Conservation (phyloP, 2,329 filamentous ascomycete species). For the Massarina eburnea region DNA sequence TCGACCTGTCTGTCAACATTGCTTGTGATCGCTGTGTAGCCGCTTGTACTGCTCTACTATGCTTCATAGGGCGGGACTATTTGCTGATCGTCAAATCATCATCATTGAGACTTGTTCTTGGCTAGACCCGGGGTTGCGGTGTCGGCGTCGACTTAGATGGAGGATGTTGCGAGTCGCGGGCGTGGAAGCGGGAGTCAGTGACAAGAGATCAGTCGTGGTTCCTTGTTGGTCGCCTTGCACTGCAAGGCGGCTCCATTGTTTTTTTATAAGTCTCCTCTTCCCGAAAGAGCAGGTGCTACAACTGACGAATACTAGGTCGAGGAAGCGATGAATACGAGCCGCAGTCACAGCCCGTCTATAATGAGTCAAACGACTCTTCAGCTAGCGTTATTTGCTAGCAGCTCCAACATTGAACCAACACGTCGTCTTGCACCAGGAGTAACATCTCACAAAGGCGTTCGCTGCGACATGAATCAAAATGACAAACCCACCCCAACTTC, state of each 20-base stretch:
- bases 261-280: slow-evolving; percentile 47
- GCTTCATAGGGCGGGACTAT: slow-evolving; percentile 6
- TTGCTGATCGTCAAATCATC: slow-evolving; percentile 14
- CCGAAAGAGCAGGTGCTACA: slow-evolving; percentile 20
- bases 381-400: not conserved
- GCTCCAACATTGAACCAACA: not conserved
- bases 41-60: slow-evolving; percentile 9
- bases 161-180: slow-evolving; percentile 8
- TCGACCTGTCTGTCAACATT: slow-evolving; percentile 40
- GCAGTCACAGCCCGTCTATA: not conserved
- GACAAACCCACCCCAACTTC: slow-evolving; percentile 2
- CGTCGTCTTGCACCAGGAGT: not conserved
- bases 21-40: slow-evolving; percentile 15
- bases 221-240: slow-evolving; percentile 18
- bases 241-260: slow-evolving; percentile 24
- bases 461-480: not conserved
- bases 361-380: not conserved
- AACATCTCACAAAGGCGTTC: not conserved
- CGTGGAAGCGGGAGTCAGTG: slow-evolving; percentile 22
- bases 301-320: slow-evolving; percentile 17
- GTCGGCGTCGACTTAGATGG: slow-evolving; percentile 2
- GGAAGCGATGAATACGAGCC: not conserved
- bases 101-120: slow-evolving; percentile 18
- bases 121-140: slow-evolving; percentile 20
- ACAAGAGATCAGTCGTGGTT: slow-evolving; percentile 16